Evolutionary conservation across 352 stramenopile species (phyloP).

Genomic region (Phytophthora chlamydospora): DNA sequence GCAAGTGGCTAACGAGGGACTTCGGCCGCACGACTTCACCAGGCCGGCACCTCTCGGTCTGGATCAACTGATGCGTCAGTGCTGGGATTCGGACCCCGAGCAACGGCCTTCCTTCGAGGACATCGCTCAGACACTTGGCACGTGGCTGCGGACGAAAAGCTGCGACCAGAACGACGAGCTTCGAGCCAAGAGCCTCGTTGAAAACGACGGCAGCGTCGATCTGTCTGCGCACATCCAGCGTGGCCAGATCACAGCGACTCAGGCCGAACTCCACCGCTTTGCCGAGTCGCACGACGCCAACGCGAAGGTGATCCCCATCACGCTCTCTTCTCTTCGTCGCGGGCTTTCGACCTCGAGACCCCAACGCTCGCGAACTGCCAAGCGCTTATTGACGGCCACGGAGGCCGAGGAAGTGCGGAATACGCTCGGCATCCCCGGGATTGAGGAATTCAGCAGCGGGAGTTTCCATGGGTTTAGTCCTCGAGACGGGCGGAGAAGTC

Average conservation of each 20-base stretch:
- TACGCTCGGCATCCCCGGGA: conserved; percentile 24
- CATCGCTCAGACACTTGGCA: conserved; percentile 63
- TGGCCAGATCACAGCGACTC: conserved; percentile 49
- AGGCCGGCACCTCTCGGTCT: conserved; percentile 60
- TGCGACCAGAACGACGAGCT: conserved; percentile 20
- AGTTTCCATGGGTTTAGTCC: conserved; percentile 1
- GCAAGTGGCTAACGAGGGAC: conserved; percentile 70
- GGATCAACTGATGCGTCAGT: conserved; percentile 77
- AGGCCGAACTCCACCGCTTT: conserved; percentile 61
- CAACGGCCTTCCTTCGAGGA: conserved; percentile 69
- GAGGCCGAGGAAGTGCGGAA: conserved; percentile 24
- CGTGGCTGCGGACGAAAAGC: conserved; percentile 47
- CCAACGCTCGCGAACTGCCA: conserved; percentile 18
- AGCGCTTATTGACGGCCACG: conserved; percentile 10
- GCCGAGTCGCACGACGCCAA: conserved; percentile 67
- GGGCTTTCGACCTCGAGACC: conserved; percentile 32
- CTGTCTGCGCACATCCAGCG: conserved; percentile 62
- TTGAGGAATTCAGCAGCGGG: conserved; percentile 14
- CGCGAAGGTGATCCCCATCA: conserved; percentile 67
- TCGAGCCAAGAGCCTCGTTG: conserved; percentile 13
- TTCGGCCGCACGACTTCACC: conserved; percentile 56
- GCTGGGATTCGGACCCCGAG: conserved; percentile 73
- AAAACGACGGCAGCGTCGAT: conserved; percentile 37
- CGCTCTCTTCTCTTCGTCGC: conserved; percentile 44
- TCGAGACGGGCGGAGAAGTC: not conserved